Evolutionary conservation across 306 rosid genomes (phyloP).

Genomic region (Carpinus fangiana): DNA sequence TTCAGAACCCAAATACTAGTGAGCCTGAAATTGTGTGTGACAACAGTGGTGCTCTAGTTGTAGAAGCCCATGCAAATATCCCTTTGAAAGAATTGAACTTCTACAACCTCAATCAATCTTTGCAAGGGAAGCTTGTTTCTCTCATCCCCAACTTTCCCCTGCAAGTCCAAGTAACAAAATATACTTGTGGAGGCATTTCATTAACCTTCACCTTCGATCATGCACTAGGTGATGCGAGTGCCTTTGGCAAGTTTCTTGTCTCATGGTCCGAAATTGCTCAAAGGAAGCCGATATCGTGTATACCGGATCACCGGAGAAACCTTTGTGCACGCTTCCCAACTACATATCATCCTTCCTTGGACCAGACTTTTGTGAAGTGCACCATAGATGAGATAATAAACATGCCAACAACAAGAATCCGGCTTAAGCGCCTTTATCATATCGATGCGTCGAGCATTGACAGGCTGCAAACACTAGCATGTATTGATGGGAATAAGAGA

Average conservation of each 20-base stretch:
- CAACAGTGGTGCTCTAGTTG: conserved; percentile 63
- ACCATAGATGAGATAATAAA: conserved; percentile 70
- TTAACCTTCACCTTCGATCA: conserved; percentile 83
- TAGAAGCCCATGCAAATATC: conserved; percentile 55
- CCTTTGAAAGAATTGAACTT: conserved; percentile 51
- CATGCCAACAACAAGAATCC: conserved; percentile 46
- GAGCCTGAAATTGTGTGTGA: conserved; percentile 84
- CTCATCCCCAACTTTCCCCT: conserved; percentile 46
- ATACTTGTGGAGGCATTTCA: conserved; percentile 68
- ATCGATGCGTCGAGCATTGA: conserved; percentile 51
- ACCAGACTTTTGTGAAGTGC: conserved; percentile 63
- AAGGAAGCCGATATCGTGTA: conserved; percentile 46
- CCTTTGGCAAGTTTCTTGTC: conserved; percentile 71
- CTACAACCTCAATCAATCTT: conserved; percentile 57
- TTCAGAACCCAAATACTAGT: conserved; percentile 46
- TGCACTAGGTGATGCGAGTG: conserved; percentile 80
- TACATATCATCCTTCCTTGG: conserved; percentile 56
- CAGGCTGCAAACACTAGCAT: conserved; percentile 60
- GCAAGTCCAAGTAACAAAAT: conserved; percentile 73
- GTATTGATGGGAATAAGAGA: conserved; percentile 43
- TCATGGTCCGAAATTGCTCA: conserved; percentile 70
- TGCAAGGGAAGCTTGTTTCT: conserved; percentile 51
- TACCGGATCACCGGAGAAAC: conserved; percentile 60
- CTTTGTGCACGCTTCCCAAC: conserved; percentile 67
- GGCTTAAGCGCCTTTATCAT: conserved; percentile 64